Conservation (phyloP, 2,329 filamentous ascomycete genomes). For the Aspergillus pseudoterreus region DNA sequence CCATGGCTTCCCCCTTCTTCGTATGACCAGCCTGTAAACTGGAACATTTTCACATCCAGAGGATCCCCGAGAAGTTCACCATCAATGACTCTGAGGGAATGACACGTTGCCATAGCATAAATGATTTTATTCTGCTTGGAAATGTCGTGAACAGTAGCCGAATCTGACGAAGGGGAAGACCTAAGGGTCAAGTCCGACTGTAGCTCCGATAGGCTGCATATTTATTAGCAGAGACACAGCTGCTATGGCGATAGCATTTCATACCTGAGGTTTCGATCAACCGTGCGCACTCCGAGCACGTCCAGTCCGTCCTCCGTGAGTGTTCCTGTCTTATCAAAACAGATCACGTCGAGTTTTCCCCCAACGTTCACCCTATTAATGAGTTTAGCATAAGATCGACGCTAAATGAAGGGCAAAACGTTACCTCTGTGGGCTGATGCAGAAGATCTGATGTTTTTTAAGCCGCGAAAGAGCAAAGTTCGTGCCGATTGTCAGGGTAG, state of each 20-base stretch:
- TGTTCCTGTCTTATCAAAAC: slow-evolving; percentile 99
- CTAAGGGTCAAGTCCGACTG: slow-evolving; percentile 65
- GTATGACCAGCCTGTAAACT: slow-evolving; percentile 89
- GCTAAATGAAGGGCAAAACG: not conserved
- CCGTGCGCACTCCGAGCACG: slow-evolving; percentile 81
- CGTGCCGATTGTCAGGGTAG: slow-evolving; percentile 91
- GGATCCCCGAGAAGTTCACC: slow-evolving; percentile 89
- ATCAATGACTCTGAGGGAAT: slow-evolving; percentile 83
- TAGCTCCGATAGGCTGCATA: slow-evolving; percentile 2
- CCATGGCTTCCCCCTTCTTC: slow-evolving; percentile 75
- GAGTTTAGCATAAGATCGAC: slow-evolving; percentile 3
- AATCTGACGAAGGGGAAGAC: slow-evolving; percentile 45
- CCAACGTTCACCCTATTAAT: slow-evolving; percentile 77
- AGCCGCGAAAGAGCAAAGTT: slow-evolving; percentile 88
- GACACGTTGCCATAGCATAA: slow-evolving; percentile 96
- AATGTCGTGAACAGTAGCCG: slow-evolving; percentile 59
- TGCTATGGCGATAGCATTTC: slow-evolving; percentile 1
- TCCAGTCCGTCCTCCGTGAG: slow-evolving; percentile 94
- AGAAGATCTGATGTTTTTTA: slow-evolving; percentile 89
- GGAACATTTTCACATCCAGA: slow-evolving; percentile 96
- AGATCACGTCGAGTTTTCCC: slow-evolving; percentile 92
- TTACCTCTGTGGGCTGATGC: slow-evolving; percentile 82
- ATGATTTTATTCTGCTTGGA: slow-evolving; percentile 66
- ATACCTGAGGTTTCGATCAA: slow-evolving; percentile 55
- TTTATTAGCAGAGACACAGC: not conserved